Conservation (phyloP, 2,329 filamentous ascomycete genomes). For the Metarhizium guizhouense region DNA sequence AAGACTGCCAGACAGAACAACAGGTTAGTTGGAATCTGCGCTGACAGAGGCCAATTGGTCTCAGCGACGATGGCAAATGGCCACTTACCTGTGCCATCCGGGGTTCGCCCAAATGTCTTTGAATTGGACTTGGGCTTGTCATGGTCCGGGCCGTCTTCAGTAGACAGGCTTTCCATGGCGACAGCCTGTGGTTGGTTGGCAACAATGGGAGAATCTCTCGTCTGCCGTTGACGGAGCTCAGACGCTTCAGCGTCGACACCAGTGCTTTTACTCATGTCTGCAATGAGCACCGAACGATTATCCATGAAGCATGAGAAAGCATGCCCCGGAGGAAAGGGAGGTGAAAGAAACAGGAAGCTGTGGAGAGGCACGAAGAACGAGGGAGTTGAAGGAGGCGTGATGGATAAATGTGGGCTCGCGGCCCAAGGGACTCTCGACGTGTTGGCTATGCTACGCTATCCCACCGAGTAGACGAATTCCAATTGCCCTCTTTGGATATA, state of each 20-base stretch:
- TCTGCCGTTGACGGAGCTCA: slow-evolving; percentile 4
- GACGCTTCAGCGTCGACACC: slow-evolving; percentile 2
- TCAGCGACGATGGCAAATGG: slow-evolving; percentile 3
- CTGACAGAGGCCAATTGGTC: not conserved
- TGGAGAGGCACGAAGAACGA: not conserved
- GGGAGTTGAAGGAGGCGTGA: not conserved
- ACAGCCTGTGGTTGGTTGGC: not conserved
- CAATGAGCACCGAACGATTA: not conserved
- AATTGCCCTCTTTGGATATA: not conserved
- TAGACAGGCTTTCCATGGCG: not conserved
- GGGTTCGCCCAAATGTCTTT: slow-evolving; percentile 83
- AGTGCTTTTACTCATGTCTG: not conserved
- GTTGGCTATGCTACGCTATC: not conserved
- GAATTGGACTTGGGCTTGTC: slow-evolving; percentile 17
- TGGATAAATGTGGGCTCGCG: slow-evolving; percentile 3
- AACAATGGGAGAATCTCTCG: not conserved
- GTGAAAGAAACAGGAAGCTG: not conserved
- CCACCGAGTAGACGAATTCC: not conserved
- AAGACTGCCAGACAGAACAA: slow-evolving; percentile 55
- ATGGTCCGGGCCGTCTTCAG: slow-evolving; percentile 1
- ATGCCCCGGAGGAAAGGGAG: not conserved
- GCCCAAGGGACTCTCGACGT: not conserved
- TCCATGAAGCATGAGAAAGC: not conserved
- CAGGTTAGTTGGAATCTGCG: slow-evolving; percentile 6
- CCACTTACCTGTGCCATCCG: slow-evolving; percentile 75